Base-by-base conservation (phyloP, 2,329 filamentous ascomycete genomes). In the Elsinoe ampelina region DNA sequence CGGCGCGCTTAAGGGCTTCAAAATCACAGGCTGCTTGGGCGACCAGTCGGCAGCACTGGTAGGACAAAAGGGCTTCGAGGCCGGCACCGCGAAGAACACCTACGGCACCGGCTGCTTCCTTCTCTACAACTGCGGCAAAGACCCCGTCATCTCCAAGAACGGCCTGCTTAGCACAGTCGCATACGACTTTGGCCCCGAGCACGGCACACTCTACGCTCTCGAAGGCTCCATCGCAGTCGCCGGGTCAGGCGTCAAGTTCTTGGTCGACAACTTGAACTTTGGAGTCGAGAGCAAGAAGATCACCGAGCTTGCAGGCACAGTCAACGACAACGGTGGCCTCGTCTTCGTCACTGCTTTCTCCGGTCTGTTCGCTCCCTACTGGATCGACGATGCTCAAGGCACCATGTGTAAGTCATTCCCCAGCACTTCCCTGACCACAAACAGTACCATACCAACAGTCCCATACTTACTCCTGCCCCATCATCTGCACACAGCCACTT, bases 331-430 rank as follows among this genome's bases (percentile, higher is more conserved):
- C 60, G 90, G 89, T 57, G 90, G 90, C 6, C 85, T 90, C 56
- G 82, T 91, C 15, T 78, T 95, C 65, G 90, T 95, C 59, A 95
- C 90, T 2, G 90, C 90, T 1, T 95, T 95, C 69, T 90, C 86
- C 70, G 90, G 90, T 55, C 79, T 95, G 2, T 95, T 95, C 68
- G 90, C 90, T 1, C 90, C 90, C 0, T 95, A 95, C 71, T 95
- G 90, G 90, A 92, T 95, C 60, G 89, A 95, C 67, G 88, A 95
- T 72, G 89, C 89, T 17, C 86, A 90, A 69, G 90, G 90, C 58
- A 95, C 90, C 4, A 82, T 93, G 57, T 91, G 85, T 63, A 77
- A 79, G 83, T 74, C 3, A 26, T 30, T 30, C 26, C 11, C 36
- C 36, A 51, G n/a, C 48, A 30, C 7, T 17, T 11, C 35, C 15